Conservation (phyloP, 108 stramenopile genomes). For the Skeletonema tropicum region DNA sequence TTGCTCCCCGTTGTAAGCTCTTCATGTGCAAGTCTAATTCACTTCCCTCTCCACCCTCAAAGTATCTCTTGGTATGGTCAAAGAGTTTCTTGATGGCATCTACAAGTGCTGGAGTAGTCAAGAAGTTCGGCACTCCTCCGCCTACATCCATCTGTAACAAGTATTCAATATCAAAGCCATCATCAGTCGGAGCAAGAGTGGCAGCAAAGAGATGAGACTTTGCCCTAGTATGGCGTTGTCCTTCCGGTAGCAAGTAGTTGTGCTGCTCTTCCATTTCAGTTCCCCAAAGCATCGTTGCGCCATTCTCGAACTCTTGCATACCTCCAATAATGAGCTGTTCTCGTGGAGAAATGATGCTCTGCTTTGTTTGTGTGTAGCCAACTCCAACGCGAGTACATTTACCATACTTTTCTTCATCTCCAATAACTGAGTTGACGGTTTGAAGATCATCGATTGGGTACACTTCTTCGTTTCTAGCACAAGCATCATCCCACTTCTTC, state of each 20-base stretch:
- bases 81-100: constrained; percentile 52
- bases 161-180: constrained; percentile 53
- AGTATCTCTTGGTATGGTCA: constrained; percentile 42
- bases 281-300: constrained; percentile 49
- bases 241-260: constrained; percentile 46
- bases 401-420: constrained; percentile 39
- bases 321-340: constrained; percentile 53
- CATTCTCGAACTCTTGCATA: constrained; percentile 47
- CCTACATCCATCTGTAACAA: constrained; percentile 51
- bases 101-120: constrained; percentile 46
- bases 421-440: constrained; percentile 15
- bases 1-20: constrained; percentile 11
- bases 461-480: constrained; percentile 45
- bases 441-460: constrained; percentile 50
- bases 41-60: constrained; percentile 42
- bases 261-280: constrained; percentile 57
- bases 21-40: constrained; percentile 31
- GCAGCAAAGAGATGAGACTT: constrained; percentile 52
- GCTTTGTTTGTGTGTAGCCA: constrained; percentile 46
- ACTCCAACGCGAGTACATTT: constrained; percentile 43
- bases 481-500: constrained; percentile 50
- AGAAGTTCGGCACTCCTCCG: constrained; percentile 45
- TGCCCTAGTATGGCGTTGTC: constrained; percentile 46
- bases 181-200: constrained; percentile 41
- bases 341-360: constrained; percentile 43